These are phyloP conservation scores for Candida frijolesensis DNA, from an alignment of 1,139 yeast genomes.

Conservation along the genomic window DNA sequence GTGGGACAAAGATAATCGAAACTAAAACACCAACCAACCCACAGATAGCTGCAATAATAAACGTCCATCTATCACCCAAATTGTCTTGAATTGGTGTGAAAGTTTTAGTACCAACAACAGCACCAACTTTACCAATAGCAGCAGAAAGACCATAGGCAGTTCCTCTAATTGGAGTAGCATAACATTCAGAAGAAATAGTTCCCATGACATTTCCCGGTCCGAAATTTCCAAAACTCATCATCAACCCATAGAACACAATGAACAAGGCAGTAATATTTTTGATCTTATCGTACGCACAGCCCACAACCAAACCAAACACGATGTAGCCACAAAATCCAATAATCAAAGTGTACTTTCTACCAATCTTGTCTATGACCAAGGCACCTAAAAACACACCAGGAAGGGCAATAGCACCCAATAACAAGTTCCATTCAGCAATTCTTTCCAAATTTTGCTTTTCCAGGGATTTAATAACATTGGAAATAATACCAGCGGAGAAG, in stretches of 20 bases:
- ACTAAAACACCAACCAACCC: conserved; percentile 64
- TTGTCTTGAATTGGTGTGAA: conserved; percentile 45
- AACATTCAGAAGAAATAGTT: conserved; percentile 64
- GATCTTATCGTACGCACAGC: conserved; percentile 45
- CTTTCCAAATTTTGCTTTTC: conserved; percentile 33
- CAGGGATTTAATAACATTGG: conserved; percentile 32
- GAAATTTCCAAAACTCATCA: conserved; percentile 57
- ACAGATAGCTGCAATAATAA: conserved; percentile 68
- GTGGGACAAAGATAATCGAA: conserved; percentile 66
- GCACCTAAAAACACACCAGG: conserved; percentile 53
- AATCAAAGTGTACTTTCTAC: conserved; percentile 49
- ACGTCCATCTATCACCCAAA: conserved; percentile 38
- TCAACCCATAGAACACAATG: conserved; percentile 49
- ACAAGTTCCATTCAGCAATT: conserved; percentile 52
- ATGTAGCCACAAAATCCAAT: conserved; percentile 50
- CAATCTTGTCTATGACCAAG: conserved; percentile 40
- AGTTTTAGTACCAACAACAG: conserved; percentile 49
- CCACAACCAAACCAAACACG: conserved; percentile 51
- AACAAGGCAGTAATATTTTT: conserved; percentile 44
- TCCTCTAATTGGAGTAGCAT: conserved; percentile 77
- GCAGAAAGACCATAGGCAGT: conserved; percentile 55
- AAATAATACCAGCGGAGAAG: conserved; percentile 48
- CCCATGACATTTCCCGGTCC: conserved; percentile 84
- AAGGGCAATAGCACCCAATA: conserved; percentile 44
- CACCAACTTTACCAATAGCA: conserved; percentile 54